phyloP scores from a whole-genome alignment of 2,329 filamentous ascomycete genomes.

The Zasmidium angulare region DNA sequence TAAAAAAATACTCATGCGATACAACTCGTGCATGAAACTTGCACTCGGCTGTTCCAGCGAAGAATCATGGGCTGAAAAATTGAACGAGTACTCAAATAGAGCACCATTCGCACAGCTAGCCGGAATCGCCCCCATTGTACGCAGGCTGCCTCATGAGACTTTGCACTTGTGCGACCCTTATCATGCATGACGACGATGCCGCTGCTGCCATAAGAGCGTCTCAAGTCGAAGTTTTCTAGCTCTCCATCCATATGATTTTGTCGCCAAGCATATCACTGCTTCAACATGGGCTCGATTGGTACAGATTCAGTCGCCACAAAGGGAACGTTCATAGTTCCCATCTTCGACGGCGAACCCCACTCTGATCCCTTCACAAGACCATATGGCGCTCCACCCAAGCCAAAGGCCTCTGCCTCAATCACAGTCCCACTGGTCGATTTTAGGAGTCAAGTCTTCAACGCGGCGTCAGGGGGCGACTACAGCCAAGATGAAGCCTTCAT shows the following conservation, averaged over 20 bases:
- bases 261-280: background rate
- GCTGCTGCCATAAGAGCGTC: too few relatives aligned
- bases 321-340: constrained; percentile 2
- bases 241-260: too few relatives aligned
- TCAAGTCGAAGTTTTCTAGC: background rate
- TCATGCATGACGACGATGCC: background rate
- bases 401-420: background rate
- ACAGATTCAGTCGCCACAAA: background rate
- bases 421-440: constrained; percentile 1
- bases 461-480: background rate
- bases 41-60: too few relatives aligned
- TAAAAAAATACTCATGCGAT: too few relatives aligned
- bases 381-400: constrained; percentile 4
- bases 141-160: background rate
- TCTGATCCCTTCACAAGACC: constrained; percentile 2
- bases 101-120: background rate
- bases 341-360: constrained; percentile 2
- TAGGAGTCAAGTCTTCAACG: constrained; percentile 2
- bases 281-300: background rate
- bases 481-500: background rate
- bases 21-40: too few relatives aligned
- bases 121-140: background rate
- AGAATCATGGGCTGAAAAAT: too few relatives aligned
- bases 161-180: background rate
- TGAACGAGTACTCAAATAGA: too few relatives aligned